Percentiles rank a stretch among this genome's conserved stretches.
Evolutionary conservation across 257 asterid species (phyloP).

Genomic region (Penstemon newberryi): DNA sequence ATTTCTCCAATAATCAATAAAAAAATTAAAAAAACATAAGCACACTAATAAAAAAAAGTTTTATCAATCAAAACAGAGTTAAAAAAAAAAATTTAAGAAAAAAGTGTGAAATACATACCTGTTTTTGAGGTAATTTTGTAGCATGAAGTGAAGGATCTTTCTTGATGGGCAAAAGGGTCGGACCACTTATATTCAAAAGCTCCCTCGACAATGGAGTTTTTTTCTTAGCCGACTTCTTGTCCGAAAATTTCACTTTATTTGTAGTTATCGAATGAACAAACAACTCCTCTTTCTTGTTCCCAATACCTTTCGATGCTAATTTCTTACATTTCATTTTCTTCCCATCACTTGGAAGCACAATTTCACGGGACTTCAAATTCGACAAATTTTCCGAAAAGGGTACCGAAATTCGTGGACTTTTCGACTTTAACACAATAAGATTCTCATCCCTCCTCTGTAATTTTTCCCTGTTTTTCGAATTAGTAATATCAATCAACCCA

Average conservation of each 20-base stretch:
- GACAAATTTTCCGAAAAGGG: conserved; percentile 18
- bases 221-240: conserved; percentile 50
- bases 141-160: conserved; percentile 60
- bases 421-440: conserved; percentile 50
- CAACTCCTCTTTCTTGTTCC: conserved; percentile 55
- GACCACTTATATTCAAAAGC: conserved; percentile 43
- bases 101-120: conserved; percentile 41
- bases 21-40: not conserved
- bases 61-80: not conserved
- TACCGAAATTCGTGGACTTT: conserved; percentile 34
- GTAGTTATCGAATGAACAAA: conserved; percentile 45
- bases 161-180: conserved; percentile 61
- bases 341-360: conserved; percentile 8
- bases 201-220: conserved; percentile 52
- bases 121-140: conserved; percentile 57
- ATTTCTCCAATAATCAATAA: not conserved
- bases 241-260: conserved; percentile 30
- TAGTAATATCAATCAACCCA: conserved; percentile 61
- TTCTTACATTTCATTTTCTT: conserved; percentile 6
- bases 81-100: not conserved
- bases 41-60: not conserved
- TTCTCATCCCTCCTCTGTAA: conserved; percentile 44
- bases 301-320: conserved; percentile 30
- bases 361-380: conserved; percentile 24
- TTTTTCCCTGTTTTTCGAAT: conserved; percentile 28